Conservation (phyloP, 257 asterid species). For the Salvia hispanica region DNA sequence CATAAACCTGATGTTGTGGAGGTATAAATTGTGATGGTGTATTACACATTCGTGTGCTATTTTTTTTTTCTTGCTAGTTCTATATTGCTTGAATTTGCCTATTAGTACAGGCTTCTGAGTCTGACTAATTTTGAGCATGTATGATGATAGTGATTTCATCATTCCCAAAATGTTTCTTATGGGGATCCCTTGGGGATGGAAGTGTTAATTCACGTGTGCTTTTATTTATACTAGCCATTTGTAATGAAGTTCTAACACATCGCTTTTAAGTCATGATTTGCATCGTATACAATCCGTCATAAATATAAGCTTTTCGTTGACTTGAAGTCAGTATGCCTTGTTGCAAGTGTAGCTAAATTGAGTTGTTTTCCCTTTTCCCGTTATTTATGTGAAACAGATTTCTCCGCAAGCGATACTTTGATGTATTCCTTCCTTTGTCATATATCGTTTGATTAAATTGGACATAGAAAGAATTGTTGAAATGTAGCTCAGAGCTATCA, state of each 20-base stretch:
- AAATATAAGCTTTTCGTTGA: neutral
- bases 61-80: neutral
- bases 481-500: neutral
- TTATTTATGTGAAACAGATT: neutral
- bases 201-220: neutral
- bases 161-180: constrained; percentile 14
- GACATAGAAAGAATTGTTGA: neutral
- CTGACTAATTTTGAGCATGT: neutral
- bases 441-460: neutral
- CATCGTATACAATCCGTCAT: neutral
- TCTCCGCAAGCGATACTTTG: neutral
- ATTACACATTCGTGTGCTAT: neutral
- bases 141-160: neutral
- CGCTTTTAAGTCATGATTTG: neutral
- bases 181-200: neutral
- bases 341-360: neutral
- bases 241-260: neutral
- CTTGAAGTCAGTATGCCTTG: neutral
- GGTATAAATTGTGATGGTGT: constrained; percentile 45
- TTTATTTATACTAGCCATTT: neutral
- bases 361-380: neutral
- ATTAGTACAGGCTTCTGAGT: neutral
- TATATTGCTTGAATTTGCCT: neutral
- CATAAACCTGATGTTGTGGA: constrained; percentile 50
- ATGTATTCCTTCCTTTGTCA: neutral